Evolutionary conservation across 108 stramenopile genomes (phyloP).

Genomic region (Stephanodiscus triporus): DNA sequence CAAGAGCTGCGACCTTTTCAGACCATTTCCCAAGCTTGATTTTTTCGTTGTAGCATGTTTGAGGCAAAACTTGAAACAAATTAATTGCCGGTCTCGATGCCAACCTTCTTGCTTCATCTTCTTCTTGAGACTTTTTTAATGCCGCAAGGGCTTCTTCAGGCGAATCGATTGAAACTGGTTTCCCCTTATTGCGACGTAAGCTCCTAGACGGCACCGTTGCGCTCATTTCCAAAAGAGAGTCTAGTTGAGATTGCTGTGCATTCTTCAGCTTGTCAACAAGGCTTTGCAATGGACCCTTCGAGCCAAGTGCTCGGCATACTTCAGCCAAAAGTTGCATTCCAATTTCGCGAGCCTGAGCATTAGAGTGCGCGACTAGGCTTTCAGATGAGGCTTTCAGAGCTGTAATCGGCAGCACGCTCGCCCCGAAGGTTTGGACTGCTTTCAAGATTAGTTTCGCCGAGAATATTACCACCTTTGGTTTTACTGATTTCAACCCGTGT

Average conservation of each 20-base stretch:
- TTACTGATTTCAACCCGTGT: slow-evolving; percentile 72
- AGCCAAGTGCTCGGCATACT: slow-evolving; percentile 81
- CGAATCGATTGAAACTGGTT: slow-evolving; percentile 19
- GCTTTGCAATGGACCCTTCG: slow-evolving; percentile 63
- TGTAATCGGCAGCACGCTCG: slow-evolving; percentile 61
- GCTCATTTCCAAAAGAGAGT: slow-evolving; percentile 55
- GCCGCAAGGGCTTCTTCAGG: slow-evolving; percentile 64
- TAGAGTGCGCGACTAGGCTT: slow-evolving; percentile 67
- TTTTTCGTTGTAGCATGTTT: slow-evolving; percentile 71
- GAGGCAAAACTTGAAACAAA: slow-evolving; percentile 58
- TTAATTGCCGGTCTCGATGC: slow-evolving; percentile 72
- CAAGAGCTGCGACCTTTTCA: slow-evolving; percentile 85
- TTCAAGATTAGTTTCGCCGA: slow-evolving; percentile 62
- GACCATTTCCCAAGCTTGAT: slow-evolving; percentile 81
- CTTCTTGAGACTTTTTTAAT: slow-evolving; percentile 59
- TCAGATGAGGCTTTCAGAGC: slow-evolving; percentile 54
- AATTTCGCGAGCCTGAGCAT: slow-evolving; percentile 76
- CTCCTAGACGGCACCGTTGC: slow-evolving; percentile 39
- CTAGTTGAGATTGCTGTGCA: slow-evolving; percentile 76
- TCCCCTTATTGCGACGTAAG: slow-evolving; percentile 45
- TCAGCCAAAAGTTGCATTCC: slow-evolving; percentile 80
- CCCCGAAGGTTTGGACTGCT: slow-evolving; percentile 70
- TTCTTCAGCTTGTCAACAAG: slow-evolving; percentile 75
- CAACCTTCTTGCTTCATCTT: slow-evolving; percentile 61
- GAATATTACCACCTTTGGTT: slow-evolving; percentile 78